Evolutionary conservation across 2,329 filamentous ascomycete genomes (phyloP).

Genomic region (Cladosporium austrohemisphaericum): DNA sequence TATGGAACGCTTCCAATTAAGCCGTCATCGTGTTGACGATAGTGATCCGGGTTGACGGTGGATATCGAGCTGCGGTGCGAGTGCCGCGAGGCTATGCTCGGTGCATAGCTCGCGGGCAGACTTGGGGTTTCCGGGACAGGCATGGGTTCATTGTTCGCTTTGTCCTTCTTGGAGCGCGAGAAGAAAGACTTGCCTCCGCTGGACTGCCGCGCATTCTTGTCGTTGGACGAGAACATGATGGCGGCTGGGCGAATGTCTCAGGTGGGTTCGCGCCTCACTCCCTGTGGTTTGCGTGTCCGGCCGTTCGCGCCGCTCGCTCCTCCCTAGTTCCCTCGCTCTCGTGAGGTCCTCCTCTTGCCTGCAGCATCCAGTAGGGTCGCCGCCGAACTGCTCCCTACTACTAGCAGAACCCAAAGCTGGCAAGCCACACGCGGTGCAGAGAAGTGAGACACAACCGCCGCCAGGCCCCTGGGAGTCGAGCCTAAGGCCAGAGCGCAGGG

Average conservation of each 20-base stretch:
- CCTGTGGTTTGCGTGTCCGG: constrained; percentile 3
- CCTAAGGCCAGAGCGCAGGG: not conserved
- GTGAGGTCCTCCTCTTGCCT: constrained; percentile 11
- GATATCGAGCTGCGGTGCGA: constrained; percentile 59
- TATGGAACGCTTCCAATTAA: constrained; percentile 87
- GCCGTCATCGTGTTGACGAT: constrained; percentile 40
- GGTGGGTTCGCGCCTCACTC: constrained; percentile 5
- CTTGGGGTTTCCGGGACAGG: constrained; percentile 54
- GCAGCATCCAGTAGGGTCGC: constrained; percentile 10
- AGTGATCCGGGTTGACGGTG: constrained; percentile 26
- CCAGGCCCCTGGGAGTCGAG: constrained; percentile 5
- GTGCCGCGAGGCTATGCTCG: constrained; percentile 63
- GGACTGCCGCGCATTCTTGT: constrained; percentile 67
- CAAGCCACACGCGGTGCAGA: constrained; percentile 7
- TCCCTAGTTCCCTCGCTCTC: constrained; percentile 13
- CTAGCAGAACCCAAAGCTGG: not conserved
- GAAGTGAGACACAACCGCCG: constrained; percentile 11
- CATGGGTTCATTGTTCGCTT: constrained; percentile 62
- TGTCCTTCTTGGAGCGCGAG: constrained; percentile 73
- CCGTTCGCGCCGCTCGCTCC: constrained; percentile 1
- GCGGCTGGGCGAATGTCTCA: constrained; percentile 14
- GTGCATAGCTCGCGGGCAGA: constrained; percentile 46
- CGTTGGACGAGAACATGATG: constrained; percentile 11
- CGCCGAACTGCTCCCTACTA: constrained; percentile 11
- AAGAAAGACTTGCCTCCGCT: constrained; percentile 82